Conservation (phyloP, 371 early-diverging fungal species). For the Rhizopus delemar region DNA sequence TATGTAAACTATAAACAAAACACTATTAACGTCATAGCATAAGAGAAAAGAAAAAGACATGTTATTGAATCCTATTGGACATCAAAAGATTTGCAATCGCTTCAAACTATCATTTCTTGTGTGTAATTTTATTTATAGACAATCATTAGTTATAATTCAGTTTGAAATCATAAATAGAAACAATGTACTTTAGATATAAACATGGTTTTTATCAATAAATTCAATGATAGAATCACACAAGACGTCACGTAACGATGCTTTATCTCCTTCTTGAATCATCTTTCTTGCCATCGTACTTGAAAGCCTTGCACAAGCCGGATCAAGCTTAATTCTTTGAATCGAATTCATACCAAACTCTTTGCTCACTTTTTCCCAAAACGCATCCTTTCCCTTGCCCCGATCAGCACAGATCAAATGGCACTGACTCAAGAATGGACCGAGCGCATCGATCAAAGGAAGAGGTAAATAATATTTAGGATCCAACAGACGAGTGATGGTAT, state of each 20-base stretch:
- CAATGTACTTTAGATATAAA: neutral
- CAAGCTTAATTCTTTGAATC: conserved; percentile 27
- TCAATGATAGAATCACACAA: neutral
- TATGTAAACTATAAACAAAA: too few relatives aligned
- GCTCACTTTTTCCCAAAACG: conserved; percentile 22
- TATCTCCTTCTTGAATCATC: neutral
- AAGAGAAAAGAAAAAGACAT: too few relatives aligned
- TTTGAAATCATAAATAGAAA: too few relatives aligned
- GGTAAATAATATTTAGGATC: conserved; percentile 63
- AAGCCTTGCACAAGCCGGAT: conserved; percentile 6
- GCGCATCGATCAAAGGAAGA: conserved; percentile 31
- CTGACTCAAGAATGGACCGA: conserved; percentile 50
- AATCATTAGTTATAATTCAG: neutral
- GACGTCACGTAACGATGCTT: neutral
- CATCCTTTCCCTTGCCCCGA: conserved; percentile 29
- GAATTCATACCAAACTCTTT: conserved; percentile 4
- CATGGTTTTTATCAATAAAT: neutral
- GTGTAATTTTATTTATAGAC: neutral
- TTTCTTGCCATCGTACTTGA: conserved; percentile 39
- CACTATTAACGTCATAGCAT: too few relatives aligned
- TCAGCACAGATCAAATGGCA: conserved; percentile 53
- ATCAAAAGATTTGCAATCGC: too few relatives aligned
- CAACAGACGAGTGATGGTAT: conserved; percentile 61
- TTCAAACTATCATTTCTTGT: too few relatives aligned
- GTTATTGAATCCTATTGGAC: too few relatives aligned